These are phyloP conservation scores for Lactifluus piperatus DNA, from an alignment of 768 basidiomycete genomes.

Conservation along the genomic window DNA sequence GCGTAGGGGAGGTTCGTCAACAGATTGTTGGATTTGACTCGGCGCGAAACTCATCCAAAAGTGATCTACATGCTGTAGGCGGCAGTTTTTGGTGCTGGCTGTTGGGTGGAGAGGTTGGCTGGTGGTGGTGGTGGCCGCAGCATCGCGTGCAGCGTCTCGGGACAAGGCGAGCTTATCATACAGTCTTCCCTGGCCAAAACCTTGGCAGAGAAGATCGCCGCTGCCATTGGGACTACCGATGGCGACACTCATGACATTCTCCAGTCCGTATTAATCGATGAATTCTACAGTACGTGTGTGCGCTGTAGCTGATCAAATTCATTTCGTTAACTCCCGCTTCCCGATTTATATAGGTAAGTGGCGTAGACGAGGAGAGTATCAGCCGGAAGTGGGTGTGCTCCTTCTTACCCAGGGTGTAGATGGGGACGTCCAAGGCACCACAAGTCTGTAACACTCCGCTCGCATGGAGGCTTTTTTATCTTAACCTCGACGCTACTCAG, in stretches of 20 bases:
- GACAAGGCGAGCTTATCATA: conserved; percentile 65
- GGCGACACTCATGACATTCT: conserved; percentile 52
- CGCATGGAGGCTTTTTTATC: not conserved
- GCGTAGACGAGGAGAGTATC: conserved; percentile 31
- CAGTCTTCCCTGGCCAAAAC: conserved; percentile 45
- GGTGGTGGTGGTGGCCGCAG: conserved; percentile 26
- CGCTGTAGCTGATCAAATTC: not conserved
- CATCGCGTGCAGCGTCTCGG: conserved; percentile 63
- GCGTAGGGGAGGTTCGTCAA: conserved; percentile 59
- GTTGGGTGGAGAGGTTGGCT: conserved; percentile 48
- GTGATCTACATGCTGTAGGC: conserved; percentile 35
- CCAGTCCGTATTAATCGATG: conserved; percentile 33
- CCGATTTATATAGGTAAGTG: conserved; percentile 28
- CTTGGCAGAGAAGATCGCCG: conserved; percentile 37
- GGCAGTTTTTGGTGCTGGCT: conserved; percentile 64
- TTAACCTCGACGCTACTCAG: conserved; percentile 27
- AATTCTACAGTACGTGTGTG: conserved; percentile 45
- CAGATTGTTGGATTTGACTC: not conserved
- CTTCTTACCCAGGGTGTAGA: conserved; percentile 44
- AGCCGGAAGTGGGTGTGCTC: conserved; percentile 54
- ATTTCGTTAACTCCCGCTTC: not conserved
- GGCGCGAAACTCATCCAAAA: not conserved
- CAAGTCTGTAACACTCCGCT: not conserved
- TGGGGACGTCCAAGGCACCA: conserved; percentile 18
- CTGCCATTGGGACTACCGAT: conserved; percentile 34